These are phyloP conservation scores for Aureobasidium melanogenum DNA, from an alignment of 2,329 filamentous ascomycete genomes.

Conservation along the genomic window DNA sequence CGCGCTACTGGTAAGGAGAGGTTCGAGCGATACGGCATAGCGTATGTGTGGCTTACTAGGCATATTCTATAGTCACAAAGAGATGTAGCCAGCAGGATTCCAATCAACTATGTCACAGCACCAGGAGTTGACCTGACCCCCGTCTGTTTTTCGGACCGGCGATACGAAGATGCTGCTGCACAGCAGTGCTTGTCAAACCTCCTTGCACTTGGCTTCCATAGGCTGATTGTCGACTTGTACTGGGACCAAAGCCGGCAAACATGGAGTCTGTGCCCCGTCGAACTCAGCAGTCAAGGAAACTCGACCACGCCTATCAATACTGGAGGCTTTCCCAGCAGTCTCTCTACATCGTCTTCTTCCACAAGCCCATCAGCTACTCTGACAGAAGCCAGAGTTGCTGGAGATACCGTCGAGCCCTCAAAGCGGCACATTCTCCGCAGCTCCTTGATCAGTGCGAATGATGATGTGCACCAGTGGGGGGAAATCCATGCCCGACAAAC, in stretches of 20 bases:
- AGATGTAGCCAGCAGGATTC: constrained; percentile 50
- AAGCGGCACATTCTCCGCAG: not conserved
- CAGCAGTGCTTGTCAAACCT: constrained; percentile 55
- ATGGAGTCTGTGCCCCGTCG: constrained; percentile 55
- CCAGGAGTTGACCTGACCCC: constrained; percentile 48
- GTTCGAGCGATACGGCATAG: not conserved
- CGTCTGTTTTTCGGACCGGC: constrained; percentile 48
- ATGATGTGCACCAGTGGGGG: not conserved
- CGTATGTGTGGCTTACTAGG: not conserved
- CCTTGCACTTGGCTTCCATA: constrained; percentile 49
- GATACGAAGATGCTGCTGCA: constrained; percentile 45
- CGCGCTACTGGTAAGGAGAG: constrained; percentile 22
- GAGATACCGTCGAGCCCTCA: not conserved
- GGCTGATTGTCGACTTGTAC: constrained; percentile 52
- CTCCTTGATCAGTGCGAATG: not conserved
- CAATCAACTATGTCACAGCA: constrained; percentile 53
- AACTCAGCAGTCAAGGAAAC: constrained; percentile 27
- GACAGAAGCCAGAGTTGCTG: not conserved
- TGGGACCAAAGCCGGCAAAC: constrained; percentile 48
- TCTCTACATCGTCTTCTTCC: constrained; percentile 11
- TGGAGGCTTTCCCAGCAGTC: constrained; percentile 6
- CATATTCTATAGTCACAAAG: constrained; percentile 46
- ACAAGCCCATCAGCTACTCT: constrained; percentile 5
- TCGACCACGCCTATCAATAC: constrained; percentile 12
- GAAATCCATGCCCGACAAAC: not conserved